Evolutionary conservation across 2,329 filamentous ascomycete species (phyloP), one percentile per base, ranked within the genome.

Genomic region (Biscogniauxia mediterranea): DNA sequence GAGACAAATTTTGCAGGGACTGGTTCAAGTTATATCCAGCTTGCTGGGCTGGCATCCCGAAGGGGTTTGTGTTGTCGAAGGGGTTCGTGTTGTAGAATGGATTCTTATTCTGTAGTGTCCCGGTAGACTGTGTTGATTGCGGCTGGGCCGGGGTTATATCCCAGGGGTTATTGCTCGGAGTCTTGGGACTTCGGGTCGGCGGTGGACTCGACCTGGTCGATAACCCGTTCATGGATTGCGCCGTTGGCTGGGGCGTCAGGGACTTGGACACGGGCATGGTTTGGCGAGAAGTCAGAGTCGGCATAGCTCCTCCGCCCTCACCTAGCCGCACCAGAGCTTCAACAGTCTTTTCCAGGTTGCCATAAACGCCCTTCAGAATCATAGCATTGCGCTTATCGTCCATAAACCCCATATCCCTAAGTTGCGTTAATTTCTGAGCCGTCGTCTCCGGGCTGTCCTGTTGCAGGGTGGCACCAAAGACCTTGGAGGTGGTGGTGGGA

Each of bases 341-440:
- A 52, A 98, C 87, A 0, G 94, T 88, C 74, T 87, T 89, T 68
- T 97, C 92, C 61, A 99, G 73, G 71, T 95, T 93, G 3, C 94
- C 93, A 70, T 90, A 88, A 28, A 96, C 83, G 2, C 90, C 90
- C 73, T 93, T 93, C 19, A 99, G 79, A 25, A 97, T 87, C 57
- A 89, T 87, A 4, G 86, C 82, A 71, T 97, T 98, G 61, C 90
- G 86, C 68, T 89, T 91, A 51, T 89, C 87, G 72, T 99, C 93
- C 3, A 80, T 81, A 70, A 99, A 99, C 0, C 95, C 95, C 93
- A 98, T 96, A 60, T 97, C 93, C 59, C 88, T 85, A 60, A 99
- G 78, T 57, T 86, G 88, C 2, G 82, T 81, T 73, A 98, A 77
- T 74, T 98, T 98, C 55, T 84, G 82, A 52, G 96, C 92, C 58